Evolutionary conservation across 345 rosid species (phyloP).

Genomic region (Gynandropsis gynandra): DNA sequence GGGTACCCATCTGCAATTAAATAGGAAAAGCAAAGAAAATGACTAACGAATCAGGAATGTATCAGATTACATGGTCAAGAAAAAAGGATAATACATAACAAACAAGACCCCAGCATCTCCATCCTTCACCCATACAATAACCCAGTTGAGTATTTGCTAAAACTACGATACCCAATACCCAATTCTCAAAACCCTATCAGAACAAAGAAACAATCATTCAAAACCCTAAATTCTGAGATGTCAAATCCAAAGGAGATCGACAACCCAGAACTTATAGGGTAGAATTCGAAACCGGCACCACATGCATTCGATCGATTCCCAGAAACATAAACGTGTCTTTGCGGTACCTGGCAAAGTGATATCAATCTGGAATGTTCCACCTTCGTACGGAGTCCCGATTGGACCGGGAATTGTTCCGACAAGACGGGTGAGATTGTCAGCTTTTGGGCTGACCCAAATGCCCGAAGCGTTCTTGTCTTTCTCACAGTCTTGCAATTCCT

Average conservation of each 20-base stretch:
- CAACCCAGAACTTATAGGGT: too few relatives aligned
- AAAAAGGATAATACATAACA: too few relatives aligned
- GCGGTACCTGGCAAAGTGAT: slow-evolving; percentile 66
- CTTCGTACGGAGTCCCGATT: slow-evolving; percentile 82
- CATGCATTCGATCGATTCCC: not conserved
- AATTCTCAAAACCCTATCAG: too few relatives aligned
- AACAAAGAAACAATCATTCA: too few relatives aligned
- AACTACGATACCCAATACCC: too few relatives aligned
- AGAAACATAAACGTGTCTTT: not conserved
- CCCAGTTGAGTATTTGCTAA: too few relatives aligned
- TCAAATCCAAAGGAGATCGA: too few relatives aligned
- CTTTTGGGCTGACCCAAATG: slow-evolving; percentile 60
- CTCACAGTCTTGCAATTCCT: slow-evolving; percentile 87
- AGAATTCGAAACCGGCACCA: too few relatives aligned
- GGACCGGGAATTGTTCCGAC: slow-evolving; percentile 89
- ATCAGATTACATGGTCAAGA: too few relatives aligned
- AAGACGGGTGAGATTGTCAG: slow-evolving; percentile 65
- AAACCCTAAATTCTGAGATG: too few relatives aligned
- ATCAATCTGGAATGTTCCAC: slow-evolving; percentile 81
- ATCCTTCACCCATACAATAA: too few relatives aligned
- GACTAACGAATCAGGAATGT: not conserved
- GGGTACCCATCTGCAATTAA: slow-evolving; percentile 89
- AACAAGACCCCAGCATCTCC: too few relatives aligned
- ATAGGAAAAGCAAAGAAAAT: not conserved
- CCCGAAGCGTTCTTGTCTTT: slow-evolving; percentile 63